Percentiles rank a stretch among this genome's conserved stretches.
Conservation (phyloP, 2,329 filamentous ascomycete genomes). For the Magnaporthiopsis rhizophila region DNA sequence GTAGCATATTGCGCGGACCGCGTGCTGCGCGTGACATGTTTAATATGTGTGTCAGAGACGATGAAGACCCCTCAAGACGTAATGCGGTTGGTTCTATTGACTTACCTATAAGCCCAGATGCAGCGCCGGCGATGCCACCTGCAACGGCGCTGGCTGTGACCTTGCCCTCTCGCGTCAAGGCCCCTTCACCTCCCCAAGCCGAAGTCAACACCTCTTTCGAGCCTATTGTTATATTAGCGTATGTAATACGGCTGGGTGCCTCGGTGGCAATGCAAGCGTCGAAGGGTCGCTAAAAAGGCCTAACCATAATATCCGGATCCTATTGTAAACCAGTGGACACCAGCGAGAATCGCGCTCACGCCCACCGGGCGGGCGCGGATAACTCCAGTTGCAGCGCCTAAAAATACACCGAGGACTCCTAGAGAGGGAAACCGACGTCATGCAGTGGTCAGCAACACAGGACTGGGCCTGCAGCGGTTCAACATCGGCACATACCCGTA, state of each 20-base stretch:
- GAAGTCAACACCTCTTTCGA: conserved; percentile 39
- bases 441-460: not conserved
- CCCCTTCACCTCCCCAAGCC: conserved; percentile 41
- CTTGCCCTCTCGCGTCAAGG: conserved; percentile 49
- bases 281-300: conserved; percentile 16
- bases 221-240: conserved; percentile 25
- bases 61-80: not conserved
- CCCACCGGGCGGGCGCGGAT: conserved; percentile 58
- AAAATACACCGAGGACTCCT: conserved; percentile 54
- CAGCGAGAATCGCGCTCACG: conserved; percentile 63
- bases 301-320: conserved; percentile 70
- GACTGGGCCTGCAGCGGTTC: not conserved
- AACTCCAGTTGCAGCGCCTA: conserved; percentile 64
- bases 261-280: not conserved
- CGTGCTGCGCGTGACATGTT: conserved; percentile 21
- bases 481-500: conserved; percentile 36
- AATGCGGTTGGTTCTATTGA: conserved; percentile 9
- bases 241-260: conserved; percentile 9
- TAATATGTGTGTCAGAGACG: not conserved
- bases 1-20: conserved; percentile 44
- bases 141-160: conserved; percentile 61
- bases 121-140: conserved; percentile 60
- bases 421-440: not conserved
- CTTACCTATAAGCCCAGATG: conserved; percentile 48
- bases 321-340: conserved; percentile 73